Evolutionary conservation across 371 early-diverging fungal genomes (phyloP).

Genomic region (Chytridium lagenaria): DNA sequence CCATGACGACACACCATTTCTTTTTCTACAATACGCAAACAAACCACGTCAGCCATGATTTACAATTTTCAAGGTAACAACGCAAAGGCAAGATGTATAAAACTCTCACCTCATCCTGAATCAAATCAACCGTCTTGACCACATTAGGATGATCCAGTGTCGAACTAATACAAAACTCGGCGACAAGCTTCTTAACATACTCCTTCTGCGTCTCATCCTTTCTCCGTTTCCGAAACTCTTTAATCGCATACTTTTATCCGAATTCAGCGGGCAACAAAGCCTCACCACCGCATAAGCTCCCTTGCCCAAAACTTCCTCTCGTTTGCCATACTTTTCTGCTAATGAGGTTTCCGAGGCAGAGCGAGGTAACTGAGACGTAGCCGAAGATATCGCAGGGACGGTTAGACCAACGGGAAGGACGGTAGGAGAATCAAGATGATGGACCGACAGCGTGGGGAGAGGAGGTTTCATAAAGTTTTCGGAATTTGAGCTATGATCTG

Average conservation of each 20-base stretch:
- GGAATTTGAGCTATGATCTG: not conserved
- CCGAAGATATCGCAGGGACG: not conserved
- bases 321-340: constrained; percentile 51
- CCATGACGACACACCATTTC: constrained; percentile 92
- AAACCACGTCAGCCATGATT: too few species aligned
- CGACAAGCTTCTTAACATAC: constrained; percentile 85
- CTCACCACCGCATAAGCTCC: constrained; percentile 93
- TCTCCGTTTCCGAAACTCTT: constrained; percentile 87
- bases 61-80: too few species aligned
- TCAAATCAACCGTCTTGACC: constrained; percentile 88
- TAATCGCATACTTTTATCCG: constrained; percentile 84
- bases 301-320: constrained; percentile 66
- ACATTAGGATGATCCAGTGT: constrained; percentile 86
- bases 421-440: too few species aligned
- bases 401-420: not conserved
- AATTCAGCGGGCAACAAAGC: constrained; percentile 69
- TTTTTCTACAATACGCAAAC: constrained; percentile 29
- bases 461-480: not conserved
- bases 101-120: constrained; percentile 79
- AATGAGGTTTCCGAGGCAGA: constrained; percentile 49
- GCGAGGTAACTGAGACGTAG: constrained; percentile 16
- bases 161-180: constrained; percentile 92
- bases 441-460: too few species aligned
- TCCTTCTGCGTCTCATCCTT: constrained; percentile 83
- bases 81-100: too few species aligned